A percentile compares a stretch with the other conserved stretches of the same genome.
phyloP scores from a whole-genome alignment of 1,139 yeast genomes.

The Hansenula lynferdii region DNA sequence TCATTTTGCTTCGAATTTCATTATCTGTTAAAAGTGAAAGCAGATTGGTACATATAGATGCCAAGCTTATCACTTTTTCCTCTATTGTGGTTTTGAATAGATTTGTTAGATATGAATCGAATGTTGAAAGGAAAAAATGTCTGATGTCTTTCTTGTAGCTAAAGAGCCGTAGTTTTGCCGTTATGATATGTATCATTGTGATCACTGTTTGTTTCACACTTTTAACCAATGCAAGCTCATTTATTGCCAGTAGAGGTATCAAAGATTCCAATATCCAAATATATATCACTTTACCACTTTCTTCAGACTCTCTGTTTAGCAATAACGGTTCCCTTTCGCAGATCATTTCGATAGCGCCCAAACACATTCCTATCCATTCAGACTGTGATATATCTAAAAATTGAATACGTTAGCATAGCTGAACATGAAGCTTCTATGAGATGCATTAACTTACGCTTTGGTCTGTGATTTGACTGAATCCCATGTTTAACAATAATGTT shows the following conservation, averaged over 20 bases:
- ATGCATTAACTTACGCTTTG: constrained; percentile 3
- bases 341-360: constrained; percentile 18
- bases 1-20: constrained; percentile 15
- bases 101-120: constrained; percentile 9
- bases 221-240: constrained; percentile 11
- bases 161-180: constrained; percentile 15
- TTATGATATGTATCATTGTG: constrained; percentile 16
- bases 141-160: constrained; percentile 16
- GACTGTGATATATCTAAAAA: constrained; percentile 1
- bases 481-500: constrained; percentile 12
- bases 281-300: constrained; percentile 7
- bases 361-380: constrained; percentile 15
- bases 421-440: not conserved
- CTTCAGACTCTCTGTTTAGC: constrained; percentile 11
- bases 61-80: constrained; percentile 8
- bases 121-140: constrained; percentile 8
- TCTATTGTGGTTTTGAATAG: constrained; percentile 12
- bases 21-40: constrained; percentile 18
- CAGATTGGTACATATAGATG: constrained; percentile 14
- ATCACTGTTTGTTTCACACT: constrained; percentile 19
- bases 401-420: not conserved
- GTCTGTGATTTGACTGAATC: constrained; percentile 3
- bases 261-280: constrained; percentile 18
- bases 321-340: constrained; percentile 16
- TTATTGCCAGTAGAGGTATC: constrained; percentile 12